Conservation (phyloP, 306 rosid species). For the Rosa chinensis region DNA sequence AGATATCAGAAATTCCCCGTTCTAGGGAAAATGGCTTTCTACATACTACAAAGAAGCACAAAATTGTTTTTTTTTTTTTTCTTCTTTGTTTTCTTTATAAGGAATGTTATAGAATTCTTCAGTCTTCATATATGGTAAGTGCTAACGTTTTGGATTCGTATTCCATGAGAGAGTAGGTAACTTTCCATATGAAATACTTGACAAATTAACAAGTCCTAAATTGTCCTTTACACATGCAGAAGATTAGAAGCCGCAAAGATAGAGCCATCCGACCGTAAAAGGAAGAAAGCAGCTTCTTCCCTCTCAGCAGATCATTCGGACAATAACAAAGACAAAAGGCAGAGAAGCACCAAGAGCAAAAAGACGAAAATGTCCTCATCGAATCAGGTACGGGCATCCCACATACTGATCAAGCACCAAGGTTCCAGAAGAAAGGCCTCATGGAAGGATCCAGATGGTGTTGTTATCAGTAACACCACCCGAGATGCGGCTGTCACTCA, state of each 20-base stretch:
- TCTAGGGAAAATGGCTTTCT: background rate
- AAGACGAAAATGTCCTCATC: constrained; percentile 69
- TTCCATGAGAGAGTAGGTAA: background rate
- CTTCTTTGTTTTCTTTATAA: too few species aligned
- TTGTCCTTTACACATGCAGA: background rate
- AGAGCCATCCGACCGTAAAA: constrained; percentile 79
- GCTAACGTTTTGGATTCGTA: background rate
- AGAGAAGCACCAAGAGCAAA: constrained; percentile 30
- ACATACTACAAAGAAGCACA: background rate
- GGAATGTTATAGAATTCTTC: background rate
- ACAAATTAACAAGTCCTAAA: background rate
- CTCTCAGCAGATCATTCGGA: constrained; percentile 50
- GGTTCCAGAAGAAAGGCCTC: constrained; percentile 91
- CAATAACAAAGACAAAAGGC: constrained; percentile 45
- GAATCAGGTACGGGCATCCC: constrained; percentile 87
- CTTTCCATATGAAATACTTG: background rate
- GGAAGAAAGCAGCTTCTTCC: constrained; percentile 60
- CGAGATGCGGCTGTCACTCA: constrained; percentile 71
- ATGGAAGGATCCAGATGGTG: constrained; percentile 98
- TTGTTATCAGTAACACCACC: constrained; percentile 64
- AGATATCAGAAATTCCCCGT: background rate
- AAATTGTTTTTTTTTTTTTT: background rate
- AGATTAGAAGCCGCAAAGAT: constrained; percentile 41
- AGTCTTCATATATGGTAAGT: background rate
- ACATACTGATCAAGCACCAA: constrained; percentile 88